Evolutionary conservation across 495 filamentous ascomycete genomes (phyloP), one percentile per base, ranked within the genome.

Genomic region (Extremus antarcticus): DNA sequence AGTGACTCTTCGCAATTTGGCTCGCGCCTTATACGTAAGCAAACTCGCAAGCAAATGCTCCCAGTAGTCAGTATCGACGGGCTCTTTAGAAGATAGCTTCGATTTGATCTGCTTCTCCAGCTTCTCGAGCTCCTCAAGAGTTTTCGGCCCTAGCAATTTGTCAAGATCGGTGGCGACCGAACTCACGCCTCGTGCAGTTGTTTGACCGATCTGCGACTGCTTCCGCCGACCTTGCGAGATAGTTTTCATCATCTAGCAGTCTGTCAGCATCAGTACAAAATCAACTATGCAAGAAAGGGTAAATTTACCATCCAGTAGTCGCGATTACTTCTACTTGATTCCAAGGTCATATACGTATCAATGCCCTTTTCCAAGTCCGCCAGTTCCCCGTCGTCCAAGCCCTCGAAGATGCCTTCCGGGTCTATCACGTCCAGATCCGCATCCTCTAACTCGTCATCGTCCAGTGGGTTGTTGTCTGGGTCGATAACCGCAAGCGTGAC

Each of bases 41-140:
- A 98, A 71, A 64, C 85, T 94, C 58, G 83, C 80, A 47, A 97
- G 74, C 1, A 98, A 77, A 63, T 94, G 86, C 60, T 94, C 89
- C 92, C 92, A 98, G 68, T 97, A 98, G 67, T 98, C 92, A 2
- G 85, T 87, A 72, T 98, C 94, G 63, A 97, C 89, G 10, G 87
- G 85, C 66, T 96, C 90, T 59, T 94, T 83, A 13, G 88, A 92
- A 41, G 83, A 76, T 39, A 98, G 68, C 68, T 97, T 98, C 9
- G 72, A 72, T 59, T 77, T 79, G 61, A 98, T 90, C 67, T 95
- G 89, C 51, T 73, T 77, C 70, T 97, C 92, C 23, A 98, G 74
- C 20, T 75, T 76, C 66, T 89, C 81, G 4, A 98, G 76, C 62
- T 97, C 87, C 65, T 89, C 84, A 40, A 86, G 83, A n/a, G 81